phyloP scores from a whole-genome alignment of 2,329 filamentous ascomycete species.

The Cordyceps cateniannulata region DNA sequence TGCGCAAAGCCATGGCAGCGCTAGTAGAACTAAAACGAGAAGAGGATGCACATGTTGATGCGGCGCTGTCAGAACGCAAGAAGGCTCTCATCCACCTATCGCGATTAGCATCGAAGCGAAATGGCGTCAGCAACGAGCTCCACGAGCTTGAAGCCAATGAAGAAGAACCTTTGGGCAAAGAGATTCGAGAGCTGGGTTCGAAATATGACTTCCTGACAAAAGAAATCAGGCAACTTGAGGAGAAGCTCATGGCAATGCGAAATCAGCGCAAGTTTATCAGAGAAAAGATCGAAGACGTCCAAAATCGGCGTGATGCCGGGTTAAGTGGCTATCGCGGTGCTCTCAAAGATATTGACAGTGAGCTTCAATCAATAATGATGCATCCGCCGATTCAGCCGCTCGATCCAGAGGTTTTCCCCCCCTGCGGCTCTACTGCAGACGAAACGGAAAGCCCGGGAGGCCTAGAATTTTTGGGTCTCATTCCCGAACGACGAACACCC shows the following conservation, averaged over 20 bases:
- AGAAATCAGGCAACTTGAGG: constrained; percentile 61
- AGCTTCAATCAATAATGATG: constrained; percentile 53
- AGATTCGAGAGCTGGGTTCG: constrained; percentile 52
- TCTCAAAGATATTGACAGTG: constrained; percentile 57
- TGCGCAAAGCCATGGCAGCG: constrained; percentile 57
- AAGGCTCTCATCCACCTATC: constrained; percentile 52
- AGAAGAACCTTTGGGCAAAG: constrained; percentile 51
- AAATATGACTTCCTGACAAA: constrained; percentile 48
- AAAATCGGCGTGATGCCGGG: constrained; percentile 62
- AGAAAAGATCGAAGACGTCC: constrained; percentile 54
- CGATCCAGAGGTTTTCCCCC: constrained; percentile 35
- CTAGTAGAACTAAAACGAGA: constrained; percentile 61
- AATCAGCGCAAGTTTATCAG: constrained; percentile 52
- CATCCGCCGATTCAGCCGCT: constrained; percentile 50
- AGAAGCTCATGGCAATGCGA: constrained; percentile 55
- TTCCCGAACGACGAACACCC: constrained; percentile 58
- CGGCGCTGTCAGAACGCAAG: constrained; percentile 50
- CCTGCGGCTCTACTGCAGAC: constrained; percentile 5
- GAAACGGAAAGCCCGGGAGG: constrained; percentile 28
- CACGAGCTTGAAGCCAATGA: constrained; percentile 47
- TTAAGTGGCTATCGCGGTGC: constrained; percentile 65
- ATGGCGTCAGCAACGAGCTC: constrained; percentile 46
- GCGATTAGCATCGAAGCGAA: constrained; percentile 42
- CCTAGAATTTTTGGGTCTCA: constrained; percentile 52
- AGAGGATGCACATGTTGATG: constrained; percentile 55